A percentile compares a stretch with the other conserved stretches of the same genome.
Conservation (phyloP, 495 filamentous ascomycete species). For the Hypoxylon crocopeplum region DNA sequence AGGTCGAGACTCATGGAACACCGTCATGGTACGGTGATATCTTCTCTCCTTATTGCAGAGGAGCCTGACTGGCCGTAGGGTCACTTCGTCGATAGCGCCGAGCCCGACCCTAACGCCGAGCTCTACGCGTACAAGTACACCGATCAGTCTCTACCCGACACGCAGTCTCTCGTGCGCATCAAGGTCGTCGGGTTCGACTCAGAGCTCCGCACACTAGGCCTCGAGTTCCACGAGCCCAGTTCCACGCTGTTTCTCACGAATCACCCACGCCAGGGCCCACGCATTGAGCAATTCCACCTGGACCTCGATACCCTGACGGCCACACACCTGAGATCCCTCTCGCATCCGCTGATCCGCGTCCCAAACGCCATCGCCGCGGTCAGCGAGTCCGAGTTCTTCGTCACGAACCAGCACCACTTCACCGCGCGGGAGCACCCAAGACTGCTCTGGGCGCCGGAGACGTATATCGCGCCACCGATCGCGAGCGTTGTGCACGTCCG, state of each 20-base stretch:
- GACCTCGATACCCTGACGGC: background rate
- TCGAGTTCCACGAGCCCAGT: background rate
- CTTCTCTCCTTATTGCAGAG: background rate
- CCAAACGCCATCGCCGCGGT: background rate
- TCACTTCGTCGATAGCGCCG: background rate
- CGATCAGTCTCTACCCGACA: background rate
- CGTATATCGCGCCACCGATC: background rate
- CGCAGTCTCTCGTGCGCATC: background rate
- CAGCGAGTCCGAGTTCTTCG: background rate
- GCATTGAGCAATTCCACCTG: background rate
- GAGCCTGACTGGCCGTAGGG: background rate
- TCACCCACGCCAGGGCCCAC: background rate
- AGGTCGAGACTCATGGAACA: conserved; percentile 2
- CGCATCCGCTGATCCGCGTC: background rate
- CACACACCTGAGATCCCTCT: background rate
- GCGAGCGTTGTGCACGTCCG: background rate
- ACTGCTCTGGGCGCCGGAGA: background rate
- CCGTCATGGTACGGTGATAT: background rate
- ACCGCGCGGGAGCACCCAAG: background rate
- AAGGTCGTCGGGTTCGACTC: background rate
- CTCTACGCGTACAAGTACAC: background rate
- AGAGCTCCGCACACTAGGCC: background rate
- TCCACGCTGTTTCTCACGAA: background rate
- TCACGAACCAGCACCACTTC: conserved; percentile 3
- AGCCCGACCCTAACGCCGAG: background rate